These are phyloP conservation scores for Xylaria sp. DNA, from an alignment of 2,329 filamentous ascomycete genomes.

Conservation along the genomic window DNA sequence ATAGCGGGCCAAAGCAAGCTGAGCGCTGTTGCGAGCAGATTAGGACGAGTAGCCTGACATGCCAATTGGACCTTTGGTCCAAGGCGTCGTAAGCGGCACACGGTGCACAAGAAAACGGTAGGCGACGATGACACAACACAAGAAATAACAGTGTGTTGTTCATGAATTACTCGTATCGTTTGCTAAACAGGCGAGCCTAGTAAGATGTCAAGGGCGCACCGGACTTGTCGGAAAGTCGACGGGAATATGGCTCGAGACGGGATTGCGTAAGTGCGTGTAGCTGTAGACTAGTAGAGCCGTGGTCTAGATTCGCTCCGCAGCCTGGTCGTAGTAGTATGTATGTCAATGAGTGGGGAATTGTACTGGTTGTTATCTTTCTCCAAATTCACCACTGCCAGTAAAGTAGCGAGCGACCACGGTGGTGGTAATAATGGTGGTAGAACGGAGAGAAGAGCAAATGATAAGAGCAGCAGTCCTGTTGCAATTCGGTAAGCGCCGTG, in stretches of 20 bases:
- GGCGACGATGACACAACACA: background rate
- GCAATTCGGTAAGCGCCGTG: slow-evolving; percentile 1
- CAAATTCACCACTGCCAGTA: slow-evolving; percentile 4
- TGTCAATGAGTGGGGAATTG: background rate
- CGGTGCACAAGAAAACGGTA: background rate
- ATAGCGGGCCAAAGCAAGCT: slow-evolving; percentile 9
- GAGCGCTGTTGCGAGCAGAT: background rate
- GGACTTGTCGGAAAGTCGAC: slow-evolving; percentile 11
- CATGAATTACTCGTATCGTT: background rate
- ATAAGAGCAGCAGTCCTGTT: background rate
- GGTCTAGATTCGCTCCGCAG: background rate
- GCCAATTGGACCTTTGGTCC: slow-evolving; percentile 21
- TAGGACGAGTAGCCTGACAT: slow-evolving; percentile 3
- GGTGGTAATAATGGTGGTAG: background rate
- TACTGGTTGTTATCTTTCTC: slow-evolving; percentile 4
- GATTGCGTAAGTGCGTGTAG: slow-evolving; percentile 1
- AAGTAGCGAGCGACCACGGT: background rate
- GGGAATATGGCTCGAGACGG: slow-evolving; percentile 4
- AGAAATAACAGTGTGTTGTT: background rate
- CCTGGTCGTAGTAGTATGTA: background rate
- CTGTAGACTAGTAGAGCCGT: background rate
- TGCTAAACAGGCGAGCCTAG: background rate
- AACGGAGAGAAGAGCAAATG: background rate
- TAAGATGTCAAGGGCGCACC: background rate
- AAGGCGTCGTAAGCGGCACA: slow-evolving; percentile 8